Evolutionary conservation across 1,284 basidiomycete species (phyloP).

Genomic region (Cryptococcus sp.): DNA sequence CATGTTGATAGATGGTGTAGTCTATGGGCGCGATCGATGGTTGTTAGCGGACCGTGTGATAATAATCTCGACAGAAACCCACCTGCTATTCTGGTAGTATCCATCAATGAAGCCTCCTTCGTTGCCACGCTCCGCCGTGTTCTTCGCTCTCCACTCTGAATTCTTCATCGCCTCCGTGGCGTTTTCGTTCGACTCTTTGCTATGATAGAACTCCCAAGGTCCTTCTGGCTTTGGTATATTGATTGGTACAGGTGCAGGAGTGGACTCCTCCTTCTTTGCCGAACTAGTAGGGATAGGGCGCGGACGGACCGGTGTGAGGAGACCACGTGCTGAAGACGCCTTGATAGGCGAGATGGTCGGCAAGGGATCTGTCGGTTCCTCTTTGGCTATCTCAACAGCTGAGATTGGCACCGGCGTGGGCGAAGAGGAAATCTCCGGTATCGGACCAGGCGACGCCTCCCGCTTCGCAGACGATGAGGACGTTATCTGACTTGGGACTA

Average conservation of each 20-base stretch:
- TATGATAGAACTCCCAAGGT: conserved; percentile 57
- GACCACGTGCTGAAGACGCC: conserved; percentile 1
- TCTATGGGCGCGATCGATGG: conserved; percentile 12
- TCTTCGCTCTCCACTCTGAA: conserved; percentile 77
- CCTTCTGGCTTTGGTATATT: conserved; percentile 34
- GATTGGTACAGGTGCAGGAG: conserved; percentile 54
- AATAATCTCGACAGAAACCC: conserved; percentile 1
- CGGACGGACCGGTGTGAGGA: conserved; percentile 2
- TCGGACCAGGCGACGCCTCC: not conserved
- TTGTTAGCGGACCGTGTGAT: not conserved
- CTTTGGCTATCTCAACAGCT: conserved; percentile 5
- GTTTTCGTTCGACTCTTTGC: conserved; percentile 59
- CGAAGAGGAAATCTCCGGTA: not conserved
- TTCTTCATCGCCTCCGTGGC: conserved; percentile 76
- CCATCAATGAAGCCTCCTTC: conserved; percentile 79
- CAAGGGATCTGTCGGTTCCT: not conserved
- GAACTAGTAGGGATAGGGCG: conserved; percentile 30
- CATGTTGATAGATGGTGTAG: conserved; percentile 88
- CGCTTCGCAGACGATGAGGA: not conserved
- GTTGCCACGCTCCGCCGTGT: conserved; percentile 73
- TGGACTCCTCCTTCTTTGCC: conserved; percentile 13
- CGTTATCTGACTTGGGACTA: not conserved
- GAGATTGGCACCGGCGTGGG: not conserved
- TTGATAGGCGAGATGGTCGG: not conserved
- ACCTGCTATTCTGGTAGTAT: conserved; percentile 85